A percentile compares a stretch with the other conserved stretches of the same genome.
Evolutionary conservation across 228 moss, liverwort and hornwort species (phyloP).

Genomic region (Sphagnum magellanicum): DNA sequence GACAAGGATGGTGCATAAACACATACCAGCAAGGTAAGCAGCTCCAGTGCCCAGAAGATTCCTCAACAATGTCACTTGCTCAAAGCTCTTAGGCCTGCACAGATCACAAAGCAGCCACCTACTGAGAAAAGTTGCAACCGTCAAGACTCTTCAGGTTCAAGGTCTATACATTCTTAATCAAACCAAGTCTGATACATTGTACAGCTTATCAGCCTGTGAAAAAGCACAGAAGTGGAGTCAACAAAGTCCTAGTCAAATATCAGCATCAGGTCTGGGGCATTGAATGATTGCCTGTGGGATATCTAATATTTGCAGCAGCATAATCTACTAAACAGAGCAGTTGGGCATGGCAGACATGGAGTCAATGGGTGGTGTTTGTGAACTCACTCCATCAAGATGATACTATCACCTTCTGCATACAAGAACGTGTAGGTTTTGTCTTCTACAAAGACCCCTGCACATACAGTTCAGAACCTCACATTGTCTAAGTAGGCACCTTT

Average conservation of each 20-base stretch:
- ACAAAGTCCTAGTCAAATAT: too few relatives aligned
- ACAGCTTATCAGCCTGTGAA: too few relatives aligned
- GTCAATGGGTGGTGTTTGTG: neutral
- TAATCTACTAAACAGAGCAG: neutral
- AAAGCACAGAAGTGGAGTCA: too few relatives aligned
- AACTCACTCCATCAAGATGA: conserved; percentile 91
- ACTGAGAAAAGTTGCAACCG: too few relatives aligned
- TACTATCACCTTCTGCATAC: conserved; percentile 66
- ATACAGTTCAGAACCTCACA: neutral
- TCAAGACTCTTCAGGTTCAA: too few relatives aligned
- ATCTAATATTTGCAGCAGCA: neutral
- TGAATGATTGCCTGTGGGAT: neutral
- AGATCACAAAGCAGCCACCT: neutral
- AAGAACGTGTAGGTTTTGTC: conserved; percentile 74
- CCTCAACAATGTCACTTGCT: conserved; percentile 72
- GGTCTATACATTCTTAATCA: too few relatives aligned
- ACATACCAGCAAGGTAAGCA: conserved; percentile 72
- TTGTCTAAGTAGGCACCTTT: too few relatives aligned
- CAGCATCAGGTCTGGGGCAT: neutral
- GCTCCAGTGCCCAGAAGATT: conserved; percentile 67
- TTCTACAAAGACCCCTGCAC: conserved; percentile 94
- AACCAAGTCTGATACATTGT: too few relatives aligned
- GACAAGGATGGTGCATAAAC: neutral
- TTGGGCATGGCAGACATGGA: neutral
- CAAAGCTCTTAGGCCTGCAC: conserved; percentile 72